phyloP scores from a whole-genome alignment of 2,329 filamentous ascomycete species.

The Metarhizium humberi region DNA sequence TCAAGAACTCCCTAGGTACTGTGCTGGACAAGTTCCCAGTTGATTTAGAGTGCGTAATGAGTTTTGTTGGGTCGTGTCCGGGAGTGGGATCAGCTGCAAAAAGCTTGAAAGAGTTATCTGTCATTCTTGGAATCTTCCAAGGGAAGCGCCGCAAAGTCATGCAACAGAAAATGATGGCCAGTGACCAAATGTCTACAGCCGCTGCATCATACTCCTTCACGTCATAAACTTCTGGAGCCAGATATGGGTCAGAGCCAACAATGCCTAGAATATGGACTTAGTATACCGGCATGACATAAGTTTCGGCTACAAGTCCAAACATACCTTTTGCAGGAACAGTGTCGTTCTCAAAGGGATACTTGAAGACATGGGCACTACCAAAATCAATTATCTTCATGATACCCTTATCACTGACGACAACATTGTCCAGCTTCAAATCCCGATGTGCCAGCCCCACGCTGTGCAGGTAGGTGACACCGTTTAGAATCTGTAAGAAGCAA shows the following conservation, averaged over 20 bases:
- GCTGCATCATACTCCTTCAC: slow-evolving; percentile 88
- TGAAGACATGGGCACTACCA: slow-evolving; percentile 92
- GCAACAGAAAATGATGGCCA: slow-evolving; percentile 98
- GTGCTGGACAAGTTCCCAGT: slow-evolving; percentile 33
- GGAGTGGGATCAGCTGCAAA: slow-evolving; percentile 81
- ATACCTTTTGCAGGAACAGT: slow-evolving; percentile 29
- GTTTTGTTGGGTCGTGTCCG: slow-evolving; percentile 50
- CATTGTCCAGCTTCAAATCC: slow-evolving; percentile 94
- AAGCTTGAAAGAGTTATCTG: slow-evolving; percentile 90
- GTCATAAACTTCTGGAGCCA: slow-evolving; percentile 95
- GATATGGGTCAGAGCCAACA: slow-evolving; percentile 83
- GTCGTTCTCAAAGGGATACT: slow-evolving; percentile 88
- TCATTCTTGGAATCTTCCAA: slow-evolving; percentile 88
- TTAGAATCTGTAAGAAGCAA: slow-evolving; percentile 88
- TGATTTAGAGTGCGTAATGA: slow-evolving; percentile 37
- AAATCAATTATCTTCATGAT: slow-evolving; percentile 99
- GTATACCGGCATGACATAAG: neutral
- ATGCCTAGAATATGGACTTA: slow-evolving; percentile 34
- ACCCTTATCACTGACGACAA: slow-evolving; percentile 89
- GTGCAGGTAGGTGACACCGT: slow-evolving; percentile 88
- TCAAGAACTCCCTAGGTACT: slow-evolving; percentile 27
- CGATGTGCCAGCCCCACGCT: slow-evolving; percentile 91
- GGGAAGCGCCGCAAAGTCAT: slow-evolving; percentile 94
- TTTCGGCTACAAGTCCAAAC: neutral
- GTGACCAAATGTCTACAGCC: slow-evolving; percentile 92